Conservation (phyloP, 345 rosid species). For the Boechera divaricarpa region DNA sequence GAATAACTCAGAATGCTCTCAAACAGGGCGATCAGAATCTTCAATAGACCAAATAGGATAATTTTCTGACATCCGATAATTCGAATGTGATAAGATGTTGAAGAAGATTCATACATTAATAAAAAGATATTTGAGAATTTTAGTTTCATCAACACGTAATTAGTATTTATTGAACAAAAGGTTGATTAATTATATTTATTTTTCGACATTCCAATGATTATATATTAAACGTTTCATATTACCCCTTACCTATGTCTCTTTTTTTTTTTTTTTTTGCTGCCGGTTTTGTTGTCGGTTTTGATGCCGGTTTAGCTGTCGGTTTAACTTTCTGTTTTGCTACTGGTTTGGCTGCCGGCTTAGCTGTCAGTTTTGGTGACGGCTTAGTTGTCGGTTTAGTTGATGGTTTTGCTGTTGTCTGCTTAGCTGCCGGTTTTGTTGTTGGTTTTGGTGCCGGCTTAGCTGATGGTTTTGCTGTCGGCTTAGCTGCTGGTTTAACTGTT, state of each 20-base stretch:
- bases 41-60: not conserved
- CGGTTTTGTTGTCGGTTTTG: not conserved
- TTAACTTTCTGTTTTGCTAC: not conserved
- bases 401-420: not conserved
- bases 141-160: not conserved
- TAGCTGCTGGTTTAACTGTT: not conserved
- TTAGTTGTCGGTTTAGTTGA: not conserved
- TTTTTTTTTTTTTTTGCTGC: not conserved
- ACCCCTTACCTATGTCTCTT: not conserved
- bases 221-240: not conserved
- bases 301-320: not conserved
- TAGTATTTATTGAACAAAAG: not conserved
- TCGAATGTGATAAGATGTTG: not conserved
- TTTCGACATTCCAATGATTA: not conserved
- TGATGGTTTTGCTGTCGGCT: not conserved
- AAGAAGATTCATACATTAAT: slow-evolving; percentile 4
- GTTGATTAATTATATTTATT: not conserved
- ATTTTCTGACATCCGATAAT: not conserved
- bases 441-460: not conserved
- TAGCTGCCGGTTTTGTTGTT: not conserved
- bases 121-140: not conserved
- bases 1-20: not conserved
- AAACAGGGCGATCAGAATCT: not conserved
- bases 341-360: not conserved
- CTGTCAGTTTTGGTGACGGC: not conserved